Base-by-base conservation (phyloP, 768 basidiomycete genomes). In the Rhodotorula paludigena region DNA sequence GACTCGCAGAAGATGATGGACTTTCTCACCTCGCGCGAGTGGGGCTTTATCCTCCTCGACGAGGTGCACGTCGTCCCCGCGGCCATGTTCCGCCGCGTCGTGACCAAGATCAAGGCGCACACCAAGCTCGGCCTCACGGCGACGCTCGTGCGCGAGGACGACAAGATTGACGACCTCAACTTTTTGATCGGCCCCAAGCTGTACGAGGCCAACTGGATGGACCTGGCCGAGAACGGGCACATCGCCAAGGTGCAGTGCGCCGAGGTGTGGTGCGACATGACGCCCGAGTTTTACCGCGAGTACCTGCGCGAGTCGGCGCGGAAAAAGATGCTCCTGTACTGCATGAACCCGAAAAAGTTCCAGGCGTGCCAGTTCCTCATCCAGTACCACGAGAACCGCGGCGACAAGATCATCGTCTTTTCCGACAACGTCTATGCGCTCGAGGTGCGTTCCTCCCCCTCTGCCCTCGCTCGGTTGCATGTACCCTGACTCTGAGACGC, bases 1-100 rank as follows among this genome's bases (percentile, higher is more conserved):
- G 92, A 94, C 76, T 90, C 96, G 25, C 92, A 96, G 81, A 96
- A 98, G 82, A 97, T 98, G 90, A 99, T 99, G 96, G 93, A 99
- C 73, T 99, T 98, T 77, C 79, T 99, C 52, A 91, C 91, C 36
- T 92, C 91, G n/a, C 83, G 94, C 60, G 96, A 99, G 79, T 99
- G 96, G 96, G 96, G 96, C 15, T 97, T 97, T 80, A 89, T 99
- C 71, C 82, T 99, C 28, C 82, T 99, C 49, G 96, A 99, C 76
- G 96, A 99, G 80, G 96, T 98, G 28, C 96, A 99, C 78, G 96
- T 99, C 71, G 96, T 97, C 9, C 96, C 96, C 12, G 96, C 96
- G 9, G 91, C 91, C 10, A 98, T 97, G 91, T 99, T 99, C 81
- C 86, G 96, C 66, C 84, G 92, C 57, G 94, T 98, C 62, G 90